Evolutionary conservation across 192 early-diverging fungal genomes (phyloP), one percentile per base, ranked within the genome.

Genomic region (Linnemannia hyalina): DNA sequence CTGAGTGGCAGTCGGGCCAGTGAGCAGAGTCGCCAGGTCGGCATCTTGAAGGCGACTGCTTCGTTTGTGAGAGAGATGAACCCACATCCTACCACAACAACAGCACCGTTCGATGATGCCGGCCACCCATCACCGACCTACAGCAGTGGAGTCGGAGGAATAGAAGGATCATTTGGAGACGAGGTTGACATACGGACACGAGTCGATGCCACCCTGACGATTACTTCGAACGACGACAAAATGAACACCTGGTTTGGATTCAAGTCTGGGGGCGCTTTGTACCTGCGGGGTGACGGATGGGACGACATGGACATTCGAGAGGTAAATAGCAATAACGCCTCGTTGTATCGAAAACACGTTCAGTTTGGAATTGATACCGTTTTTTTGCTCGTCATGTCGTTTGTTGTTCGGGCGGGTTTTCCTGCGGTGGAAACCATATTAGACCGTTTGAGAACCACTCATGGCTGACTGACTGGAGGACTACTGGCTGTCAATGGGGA

Each of bases 191-290:
- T 65, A 65, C 60, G 29, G 60, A 65, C 60, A 32, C n/a, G 60
- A 15, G 70, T 86, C 6, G 80, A 86, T 55, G 74, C 79, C 18
- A 81, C 75, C 29, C 74, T 86, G 68, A 86, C 73, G 41, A 86
- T 86, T 68, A 78, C 80, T 6, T 86, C 84, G 13, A 86, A 80
- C 35, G 84, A 86, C 72, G 52, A 75, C 32, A 86, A 81, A 71
- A 80, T 77, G 75, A 86, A 81, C 38, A 86, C 84, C 35, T 86
- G 84, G 84, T 40, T 80, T 49, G 84, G 84, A n/a, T 86, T 86
- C 63, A 46, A 52, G 72, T 86, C 84, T 46, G 47, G 81, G 29
- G 72, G 65, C 18, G 60, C 69, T 4, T 29, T 86, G 55, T 86
- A 65, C 49, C 57, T 86, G 78, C 71, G 69, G 11, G 84, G 84